Conservation (phyloP, 208 protist genomes). For the Angomonas desouzai region DNA sequence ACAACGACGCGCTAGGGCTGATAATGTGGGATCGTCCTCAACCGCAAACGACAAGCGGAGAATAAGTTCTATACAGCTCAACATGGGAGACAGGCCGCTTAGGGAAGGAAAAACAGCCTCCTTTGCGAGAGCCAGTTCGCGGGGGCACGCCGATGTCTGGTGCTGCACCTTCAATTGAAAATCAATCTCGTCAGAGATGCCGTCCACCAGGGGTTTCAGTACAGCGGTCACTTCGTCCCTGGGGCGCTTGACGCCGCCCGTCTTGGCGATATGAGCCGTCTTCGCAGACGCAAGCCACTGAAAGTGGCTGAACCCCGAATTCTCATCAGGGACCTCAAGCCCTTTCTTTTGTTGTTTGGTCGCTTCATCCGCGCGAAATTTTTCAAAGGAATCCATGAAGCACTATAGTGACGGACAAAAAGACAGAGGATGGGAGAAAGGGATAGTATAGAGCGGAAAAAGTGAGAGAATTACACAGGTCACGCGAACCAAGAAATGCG, state of each 20-base stretch:
- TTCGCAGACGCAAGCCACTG: not conserved
- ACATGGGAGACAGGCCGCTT: not conserved
- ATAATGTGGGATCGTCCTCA: not conserved
- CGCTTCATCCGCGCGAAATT: not conserved
- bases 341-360: not conserved
- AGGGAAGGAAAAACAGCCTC: not conserved
- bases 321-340: not conserved
- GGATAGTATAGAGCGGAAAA: constrained; percentile 6
- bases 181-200: not conserved
- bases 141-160: not conserved
- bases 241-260: not conserved
- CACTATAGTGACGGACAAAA: not conserved
- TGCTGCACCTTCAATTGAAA: not conserved
- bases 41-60: not conserved
- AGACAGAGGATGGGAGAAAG: constrained; percentile 14
- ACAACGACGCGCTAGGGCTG: not conserved
- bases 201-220: not conserved
- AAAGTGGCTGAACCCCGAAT: not conserved
- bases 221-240: not conserved
- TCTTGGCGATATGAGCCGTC: not conserved
- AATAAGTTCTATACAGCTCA: constrained; percentile 1
- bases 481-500: too few relatives aligned
- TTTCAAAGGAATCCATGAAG: constrained; percentile 13
- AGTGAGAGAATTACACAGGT: too few relatives aligned
- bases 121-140: not conserved